Conservation (phyloP, 345 rosid genomes). For the Aegle marmelos region DNA sequence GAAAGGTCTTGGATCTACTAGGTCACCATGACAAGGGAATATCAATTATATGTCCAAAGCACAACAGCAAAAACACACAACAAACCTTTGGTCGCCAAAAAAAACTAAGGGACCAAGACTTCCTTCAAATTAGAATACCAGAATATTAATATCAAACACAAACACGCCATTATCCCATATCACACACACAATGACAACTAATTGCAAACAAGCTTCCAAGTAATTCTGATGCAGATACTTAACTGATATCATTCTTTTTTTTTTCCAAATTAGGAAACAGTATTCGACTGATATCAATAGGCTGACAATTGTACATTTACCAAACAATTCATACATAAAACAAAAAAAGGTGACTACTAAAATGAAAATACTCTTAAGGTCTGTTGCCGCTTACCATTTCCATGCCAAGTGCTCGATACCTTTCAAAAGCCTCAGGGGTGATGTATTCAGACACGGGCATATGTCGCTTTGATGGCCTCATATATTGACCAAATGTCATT, state of each 20-base stretch:
- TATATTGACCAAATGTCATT: slow-evolving; percentile 98
- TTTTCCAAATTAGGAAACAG: too few species aligned
- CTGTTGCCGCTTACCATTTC: slow-evolving; percentile 71
- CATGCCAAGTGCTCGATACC: slow-evolving; percentile 77
- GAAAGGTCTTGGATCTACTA: not conserved
- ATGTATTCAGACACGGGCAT: slow-evolving; percentile 96
- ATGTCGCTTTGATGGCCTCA: slow-evolving; percentile 98
- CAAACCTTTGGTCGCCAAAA: not conserved
- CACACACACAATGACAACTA: too few species aligned
- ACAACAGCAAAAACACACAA: not conserved
- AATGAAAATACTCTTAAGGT: not conserved
- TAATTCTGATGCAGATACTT: too few species aligned
- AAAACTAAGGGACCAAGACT: not conserved
- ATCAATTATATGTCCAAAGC: not conserved
- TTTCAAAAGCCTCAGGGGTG: slow-evolving; percentile 91
- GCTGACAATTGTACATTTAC: not conserved
- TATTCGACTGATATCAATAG: too few species aligned
- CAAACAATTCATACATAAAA: not conserved
- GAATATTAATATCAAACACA: too few species aligned
- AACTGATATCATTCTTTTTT: too few species aligned
- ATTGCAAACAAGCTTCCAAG: too few species aligned
- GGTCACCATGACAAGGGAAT: not conserved
- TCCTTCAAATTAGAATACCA: not conserved
- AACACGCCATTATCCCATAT: too few species aligned
- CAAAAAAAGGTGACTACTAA: not conserved